Base-by-base conservation (phyloP, 768 basidiomycete genomes). In the Rhizopogon salebrosus region DNA sequence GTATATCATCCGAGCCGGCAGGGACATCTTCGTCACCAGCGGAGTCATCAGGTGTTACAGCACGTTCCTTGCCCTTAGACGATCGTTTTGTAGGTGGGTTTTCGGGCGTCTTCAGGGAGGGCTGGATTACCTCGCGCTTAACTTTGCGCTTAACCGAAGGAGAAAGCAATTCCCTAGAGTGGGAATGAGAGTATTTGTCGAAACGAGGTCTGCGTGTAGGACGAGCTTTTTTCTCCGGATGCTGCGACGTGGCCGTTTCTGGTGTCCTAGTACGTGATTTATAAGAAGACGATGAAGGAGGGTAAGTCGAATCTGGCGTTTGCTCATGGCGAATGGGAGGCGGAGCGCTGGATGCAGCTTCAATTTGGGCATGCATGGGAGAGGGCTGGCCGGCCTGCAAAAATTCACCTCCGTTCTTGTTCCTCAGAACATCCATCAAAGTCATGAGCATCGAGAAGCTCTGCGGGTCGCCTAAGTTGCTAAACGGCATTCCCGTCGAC, bases 21-120 rank as follows among this genome's bases (percentile, higher is more conserved):
- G 2, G 48, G 49, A 53, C 53, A 55, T 66, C 55, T 36, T 41
- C 34, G 54, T 59, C 39, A 46, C 39, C 18, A 46, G 62, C 54
- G 35, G 56, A 54, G 27, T 54, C 48, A 9, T 59, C 58, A 9
- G 61, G 41, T 22, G 56, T 60, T 4, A 49, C 37, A 27, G 57
- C 60, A 50, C 51, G 65, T 51, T 53, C 57, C 59, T 69, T 68
- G 52, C 64, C 66, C 55, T 72, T 70, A 35, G 56, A 60, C 38
- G 56, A 42, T 41, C 61, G 62, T 38, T 60, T 51, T 3, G 3
- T 60, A 9, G 55, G 62, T n/a, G 52, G 58, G 4, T 57, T 54
- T 14, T 54, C 49, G 23, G 55, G 55, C 35, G n/a, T 13, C 18
- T 58, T 68, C 23, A 56, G 49, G 14, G 46, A 39, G 4, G 60